These are phyloP conservation scores for Huntiella abstrusa DNA, from an alignment of 2,329 filamentous ascomycete genomes.

Conservation along the genomic window DNA sequence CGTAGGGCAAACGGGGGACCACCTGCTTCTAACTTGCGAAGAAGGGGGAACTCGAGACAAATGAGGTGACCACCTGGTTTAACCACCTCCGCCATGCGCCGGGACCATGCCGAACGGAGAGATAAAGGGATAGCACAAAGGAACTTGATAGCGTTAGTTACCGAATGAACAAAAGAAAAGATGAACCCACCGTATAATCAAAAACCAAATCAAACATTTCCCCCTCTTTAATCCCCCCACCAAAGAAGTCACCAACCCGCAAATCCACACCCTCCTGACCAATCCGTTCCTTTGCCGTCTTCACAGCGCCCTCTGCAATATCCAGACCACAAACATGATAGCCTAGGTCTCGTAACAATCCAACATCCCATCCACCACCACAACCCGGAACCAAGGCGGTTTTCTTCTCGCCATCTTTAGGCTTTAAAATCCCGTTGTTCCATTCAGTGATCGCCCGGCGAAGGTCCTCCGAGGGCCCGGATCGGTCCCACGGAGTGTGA, in stretches of 20 bases:
- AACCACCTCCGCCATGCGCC: conserved; percentile 31
- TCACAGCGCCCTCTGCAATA: conserved; percentile 30
- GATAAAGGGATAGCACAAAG: conserved; percentile 40
- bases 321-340: conserved; percentile 66
- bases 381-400: conserved; percentile 61
- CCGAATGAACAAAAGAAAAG: not conserved
- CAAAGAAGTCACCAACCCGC: conserved; percentile 48
- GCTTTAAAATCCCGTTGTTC: conserved; percentile 12
- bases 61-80: conserved; percentile 31
- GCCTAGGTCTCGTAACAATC: conserved; percentile 53
- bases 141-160: conserved; percentile 25
- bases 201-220: conserved; percentile 46
- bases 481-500: conserved; percentile 36
- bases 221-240: conserved; percentile 33
- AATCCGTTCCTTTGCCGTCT: conserved; percentile 23
- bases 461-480: conserved; percentile 33
- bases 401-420: conserved; percentile 11
- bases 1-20: conserved; percentile 59
- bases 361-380: conserved; percentile 63
- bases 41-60: conserved; percentile 61
- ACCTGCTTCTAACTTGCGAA: conserved; percentile 42
- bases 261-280: conserved; percentile 26
- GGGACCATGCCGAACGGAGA: conserved; percentile 33
- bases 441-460: conserved; percentile 15
- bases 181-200: conserved; percentile 37